phyloP scores from a whole-genome alignment of 768 basidiomycete genomes.

The Macrolepiota albuminosa region DNA sequence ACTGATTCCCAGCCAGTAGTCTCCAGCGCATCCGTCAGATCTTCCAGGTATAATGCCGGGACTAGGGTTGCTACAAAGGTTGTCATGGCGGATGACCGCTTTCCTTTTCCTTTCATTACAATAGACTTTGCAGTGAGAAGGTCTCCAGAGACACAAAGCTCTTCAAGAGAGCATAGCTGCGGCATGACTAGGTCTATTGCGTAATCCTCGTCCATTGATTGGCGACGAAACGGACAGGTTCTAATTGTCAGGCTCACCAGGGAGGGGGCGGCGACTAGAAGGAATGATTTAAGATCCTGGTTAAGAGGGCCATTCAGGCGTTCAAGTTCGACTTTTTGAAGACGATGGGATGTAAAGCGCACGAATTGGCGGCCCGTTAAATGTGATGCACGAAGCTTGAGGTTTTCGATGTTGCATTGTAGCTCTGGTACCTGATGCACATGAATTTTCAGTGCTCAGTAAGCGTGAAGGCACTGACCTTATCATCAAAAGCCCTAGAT shows the following conservation, averaged over 20 bases:
- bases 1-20: slow-evolving; percentile 2
- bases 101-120: not conserved
- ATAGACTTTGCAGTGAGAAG: not conserved
- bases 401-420: not conserved
- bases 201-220: not conserved
- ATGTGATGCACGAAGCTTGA: slow-evolving; percentile 1
- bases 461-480: not conserved
- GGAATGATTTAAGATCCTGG: slow-evolving; percentile 1
- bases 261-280: not conserved
- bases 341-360: slow-evolving; percentile 1
- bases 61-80: not conserved
- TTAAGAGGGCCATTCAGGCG: slow-evolving; percentile 3
- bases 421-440: not conserved
- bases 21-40: slow-evolving; percentile 1
- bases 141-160: slow-evolving; percentile 2
- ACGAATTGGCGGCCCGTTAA: slow-evolving; percentile 5
- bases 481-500: slow-evolving; percentile 2
- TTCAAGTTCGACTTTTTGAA: slow-evolving; percentile 1
- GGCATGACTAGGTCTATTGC: slow-evolving; percentile 2
- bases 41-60: slow-evolving; percentile 1
- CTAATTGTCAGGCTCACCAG: not conserved
- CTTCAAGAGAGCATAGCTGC: slow-evolving; percentile 3
- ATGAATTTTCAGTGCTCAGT: not conserved
- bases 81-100: not conserved
- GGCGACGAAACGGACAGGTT: not conserved